These are phyloP conservation scores for Aspergillus sp. DNA, from an alignment of 2,329 filamentous ascomycete genomes.

Conservation along the genomic window DNA sequence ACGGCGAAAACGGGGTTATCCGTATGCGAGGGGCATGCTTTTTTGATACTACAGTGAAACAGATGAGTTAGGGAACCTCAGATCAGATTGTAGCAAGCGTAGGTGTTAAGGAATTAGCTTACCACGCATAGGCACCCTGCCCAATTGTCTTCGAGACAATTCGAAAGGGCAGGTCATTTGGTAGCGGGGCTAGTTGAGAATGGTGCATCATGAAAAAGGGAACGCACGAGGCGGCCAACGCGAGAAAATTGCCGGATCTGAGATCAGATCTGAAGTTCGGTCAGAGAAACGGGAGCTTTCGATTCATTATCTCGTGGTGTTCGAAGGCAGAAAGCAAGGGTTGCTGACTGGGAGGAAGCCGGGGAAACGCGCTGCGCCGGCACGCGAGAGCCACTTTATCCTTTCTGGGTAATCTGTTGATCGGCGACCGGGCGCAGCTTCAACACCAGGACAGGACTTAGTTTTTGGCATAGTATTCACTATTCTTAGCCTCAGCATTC, in stretches of 20 bases:
- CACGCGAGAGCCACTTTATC: constrained; percentile 40
- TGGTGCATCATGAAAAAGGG: constrained; percentile 53
- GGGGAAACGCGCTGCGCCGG: constrained; percentile 19
- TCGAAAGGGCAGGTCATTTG: constrained; percentile 81
- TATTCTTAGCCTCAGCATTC: too few relatives aligned
- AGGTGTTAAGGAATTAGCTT: constrained; percentile 17
- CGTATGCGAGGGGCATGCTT: constrained; percentile 73
- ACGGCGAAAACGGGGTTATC: constrained; percentile 84
- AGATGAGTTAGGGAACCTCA: not conserved
- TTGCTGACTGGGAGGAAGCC: constrained; percentile 7
- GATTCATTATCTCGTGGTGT: constrained; percentile 12
- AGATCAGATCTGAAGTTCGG: not conserved
- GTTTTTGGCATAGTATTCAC: too few relatives aligned
- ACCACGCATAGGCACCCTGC: constrained; percentile 97
- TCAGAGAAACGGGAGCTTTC: not conserved
- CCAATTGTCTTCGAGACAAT: constrained; percentile 96
- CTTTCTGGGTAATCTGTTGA: constrained; percentile 36
- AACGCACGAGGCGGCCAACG: constrained; percentile 1
- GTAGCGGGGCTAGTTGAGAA: constrained; percentile 87
- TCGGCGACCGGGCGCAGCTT: constrained; percentile 4
- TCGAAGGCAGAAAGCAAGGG: constrained; percentile 21
- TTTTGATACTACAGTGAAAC: constrained; percentile 71
- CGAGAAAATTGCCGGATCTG: not conserved
- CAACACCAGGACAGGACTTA: not conserved
- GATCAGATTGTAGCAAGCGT: not conserved